Conservation (phyloP, 768 basidiomycete species). For the Cystobasidium onofrii region DNA sequence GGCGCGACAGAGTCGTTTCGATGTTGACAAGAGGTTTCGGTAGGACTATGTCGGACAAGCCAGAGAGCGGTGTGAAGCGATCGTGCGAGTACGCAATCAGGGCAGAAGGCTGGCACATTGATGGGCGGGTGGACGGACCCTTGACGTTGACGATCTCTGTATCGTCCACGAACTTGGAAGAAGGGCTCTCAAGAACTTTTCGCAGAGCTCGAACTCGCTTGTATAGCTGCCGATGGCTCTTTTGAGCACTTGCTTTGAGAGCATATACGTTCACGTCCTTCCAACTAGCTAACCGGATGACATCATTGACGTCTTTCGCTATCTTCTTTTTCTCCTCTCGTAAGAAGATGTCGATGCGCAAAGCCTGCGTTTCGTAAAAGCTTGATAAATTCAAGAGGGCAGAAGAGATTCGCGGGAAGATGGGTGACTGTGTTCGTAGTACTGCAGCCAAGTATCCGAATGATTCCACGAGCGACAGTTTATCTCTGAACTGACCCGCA, state of each 20-base stretch:
- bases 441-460: conserved; percentile 50
- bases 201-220: conserved; percentile 84
- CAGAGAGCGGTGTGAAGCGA: background rate
- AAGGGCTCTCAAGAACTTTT: conserved; percentile 70
- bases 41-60: background rate
- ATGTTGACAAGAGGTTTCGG: background rate
- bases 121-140: background rate
- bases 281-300: conserved; percentile 96
- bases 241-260: conserved; percentile 78
- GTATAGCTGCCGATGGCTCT: conserved; percentile 82
- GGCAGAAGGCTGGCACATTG: background rate
- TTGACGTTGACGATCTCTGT: background rate
- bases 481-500: conserved; percentile 69
- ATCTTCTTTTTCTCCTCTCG: background rate
- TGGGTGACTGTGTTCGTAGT: conserved; percentile 45
- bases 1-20: background rate
- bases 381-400: conserved; percentile 23
- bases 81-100: background rate
- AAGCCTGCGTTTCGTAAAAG: conserved; percentile 39
- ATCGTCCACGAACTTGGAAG: background rate
- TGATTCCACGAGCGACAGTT: conserved; percentile 61
- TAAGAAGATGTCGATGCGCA: conserved; percentile 8
- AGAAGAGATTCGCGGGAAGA: background rate
- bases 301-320: conserved; percentile 57
- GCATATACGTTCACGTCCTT: conserved; percentile 93